phyloP scores from a whole-genome alignment of 371 early-diverging fungal species.

The Mucor ambiguus region DNA sequence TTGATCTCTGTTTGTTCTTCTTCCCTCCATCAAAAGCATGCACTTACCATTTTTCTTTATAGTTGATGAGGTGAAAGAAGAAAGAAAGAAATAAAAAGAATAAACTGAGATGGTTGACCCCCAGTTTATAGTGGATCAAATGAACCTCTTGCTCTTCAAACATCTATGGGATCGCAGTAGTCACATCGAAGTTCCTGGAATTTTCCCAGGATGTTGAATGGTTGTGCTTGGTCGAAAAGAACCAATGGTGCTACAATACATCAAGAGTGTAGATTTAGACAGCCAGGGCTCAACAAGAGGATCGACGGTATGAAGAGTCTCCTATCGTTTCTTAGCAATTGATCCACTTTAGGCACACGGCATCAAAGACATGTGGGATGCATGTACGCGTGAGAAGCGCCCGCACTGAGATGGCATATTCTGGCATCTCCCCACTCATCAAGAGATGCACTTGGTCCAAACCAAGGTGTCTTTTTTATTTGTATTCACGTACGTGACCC shows the following conservation, averaged over 20 bases:
- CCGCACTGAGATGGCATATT: background rate
- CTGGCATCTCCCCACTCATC: background rate
- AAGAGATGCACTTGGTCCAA: background rate
- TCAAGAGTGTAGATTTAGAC: background rate
- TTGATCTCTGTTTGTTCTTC: background rate
- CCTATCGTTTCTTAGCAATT: no score
- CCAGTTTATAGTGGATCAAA: background rate
- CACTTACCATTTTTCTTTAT: slow-evolving; percentile 12
- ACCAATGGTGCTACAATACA: background rate
- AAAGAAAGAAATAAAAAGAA: background rate
- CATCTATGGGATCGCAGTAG: slow-evolving; percentile 4
- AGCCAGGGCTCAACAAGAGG: no score
- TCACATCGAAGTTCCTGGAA: slow-evolving; percentile 16
- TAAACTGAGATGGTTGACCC: background rate
- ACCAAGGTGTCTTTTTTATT: background rate
- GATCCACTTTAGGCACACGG: no score
- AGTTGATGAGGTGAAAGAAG: background rate
- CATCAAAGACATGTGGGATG: background rate
- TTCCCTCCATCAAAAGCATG: background rate
- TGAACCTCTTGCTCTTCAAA: background rate
- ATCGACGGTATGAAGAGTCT: no score
- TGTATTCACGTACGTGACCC: background rate
- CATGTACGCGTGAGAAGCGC: background rate
- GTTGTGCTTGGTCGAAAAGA: background rate
- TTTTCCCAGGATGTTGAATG: slow-evolving; percentile 4